Base-by-base conservation (phyloP, 805 yeast genomes). In the Yarrowia phangngaensis region DNA sequence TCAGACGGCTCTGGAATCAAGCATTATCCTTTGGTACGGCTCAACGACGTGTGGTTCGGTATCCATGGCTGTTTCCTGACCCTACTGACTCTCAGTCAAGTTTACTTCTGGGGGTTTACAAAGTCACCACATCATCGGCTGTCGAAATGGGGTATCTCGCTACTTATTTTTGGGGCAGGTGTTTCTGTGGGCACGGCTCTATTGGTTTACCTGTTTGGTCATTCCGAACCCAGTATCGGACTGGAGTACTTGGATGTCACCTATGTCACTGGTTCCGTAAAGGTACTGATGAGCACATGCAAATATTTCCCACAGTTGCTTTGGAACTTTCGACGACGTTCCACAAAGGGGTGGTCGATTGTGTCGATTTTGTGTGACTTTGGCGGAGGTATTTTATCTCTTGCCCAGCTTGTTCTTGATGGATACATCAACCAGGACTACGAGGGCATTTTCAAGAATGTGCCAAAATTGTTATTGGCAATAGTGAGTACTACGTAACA, bases 291-390 rank as follows among this genome's bases (percentile, higher is more conserved):
- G 55, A 70, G 75, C 52, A 64, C 68, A 27, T 60, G 70, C 35
- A 74, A 74, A 57, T 72, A 74, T 54, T 51, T 74, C 5, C 79
- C 79, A 1, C 79, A 74, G 55, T 68, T 73, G 3, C 49, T 62
- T 26, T 67, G 67, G 59, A 74, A 73, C 54, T 58, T 58, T 43
- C 55, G 59, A 40, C 65, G 79, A 23, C 60, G 62, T 32, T 69
- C 75, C 6, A 71, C 74, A 59, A 64, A 61, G 52, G 79, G 79
- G 1, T 68, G 71, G 51, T 69, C 77, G 4, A 67, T 64, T 28
- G 48, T 60, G 12, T 70, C 71, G 29, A 64, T 71, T 6, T 45
- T 58, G 17, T 60, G 71, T 14, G 79, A 74, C 56, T 57, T 72
- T 7, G 36, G 60, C 3, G 79, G 79, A 2, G 69, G 73, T 14